Conservation (phyloP, 345 rosid genomes). For the Dipteronia dyeriana region DNA sequence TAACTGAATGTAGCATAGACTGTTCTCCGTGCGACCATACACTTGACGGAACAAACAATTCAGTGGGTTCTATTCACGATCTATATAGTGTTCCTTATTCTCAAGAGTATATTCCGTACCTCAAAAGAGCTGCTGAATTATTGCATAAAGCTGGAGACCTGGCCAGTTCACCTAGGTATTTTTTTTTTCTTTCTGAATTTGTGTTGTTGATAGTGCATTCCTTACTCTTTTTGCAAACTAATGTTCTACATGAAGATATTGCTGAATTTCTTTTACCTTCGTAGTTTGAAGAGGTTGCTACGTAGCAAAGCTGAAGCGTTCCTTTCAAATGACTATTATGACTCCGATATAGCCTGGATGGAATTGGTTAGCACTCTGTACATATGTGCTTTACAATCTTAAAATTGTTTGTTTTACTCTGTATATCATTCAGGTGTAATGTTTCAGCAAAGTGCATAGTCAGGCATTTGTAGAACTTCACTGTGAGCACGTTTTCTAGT, state of each 20-base stretch:
- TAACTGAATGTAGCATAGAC: constrained; percentile 50
- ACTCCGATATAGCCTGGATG: constrained; percentile 97
- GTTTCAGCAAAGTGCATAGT: not conserved
- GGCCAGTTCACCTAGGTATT: constrained; percentile 71
- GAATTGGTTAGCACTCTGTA: constrained; percentile 65
- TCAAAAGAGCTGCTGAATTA: constrained; percentile 63
- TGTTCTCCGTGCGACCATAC: constrained; percentile 35
- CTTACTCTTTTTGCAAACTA: not conserved
- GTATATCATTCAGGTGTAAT: not conserved
- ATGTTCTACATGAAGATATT: constrained; percentile 1
- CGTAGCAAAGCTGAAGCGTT: constrained; percentile 89
- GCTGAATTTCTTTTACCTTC: constrained; percentile 27
- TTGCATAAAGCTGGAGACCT: constrained; percentile 84
- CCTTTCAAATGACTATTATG: constrained; percentile 86
- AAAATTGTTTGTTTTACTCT: not conserved
- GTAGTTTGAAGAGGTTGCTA: constrained; percentile 84
- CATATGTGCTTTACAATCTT: not conserved
- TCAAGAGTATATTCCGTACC: constrained; percentile 61
- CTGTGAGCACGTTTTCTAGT: not conserved
- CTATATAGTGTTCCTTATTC: constrained; percentile 69
- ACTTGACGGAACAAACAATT: constrained; percentile 30
- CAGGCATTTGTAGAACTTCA: not conserved
- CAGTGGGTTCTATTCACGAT: constrained; percentile 42
- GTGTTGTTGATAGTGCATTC: constrained; percentile 4
- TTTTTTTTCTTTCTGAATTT: constrained; percentile 16